These are phyloP conservation scores for Isabelozyma gotoi DNA, from an alignment of 805 yeast genomes.

Conservation along the genomic window DNA sequence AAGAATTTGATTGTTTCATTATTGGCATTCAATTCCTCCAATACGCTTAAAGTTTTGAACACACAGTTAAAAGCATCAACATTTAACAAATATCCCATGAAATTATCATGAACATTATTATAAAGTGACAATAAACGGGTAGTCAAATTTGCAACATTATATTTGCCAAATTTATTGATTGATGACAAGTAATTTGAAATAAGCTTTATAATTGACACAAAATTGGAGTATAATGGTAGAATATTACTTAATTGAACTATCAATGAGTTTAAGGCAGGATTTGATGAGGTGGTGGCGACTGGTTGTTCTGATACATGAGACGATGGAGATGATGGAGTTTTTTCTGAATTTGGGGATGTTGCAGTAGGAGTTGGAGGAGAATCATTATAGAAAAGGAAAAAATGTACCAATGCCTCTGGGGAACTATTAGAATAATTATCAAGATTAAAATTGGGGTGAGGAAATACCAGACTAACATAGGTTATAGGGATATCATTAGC, in stretches of 20 bases:
- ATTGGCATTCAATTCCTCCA: conserved; percentile 37
- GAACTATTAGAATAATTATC: conserved; percentile 29
- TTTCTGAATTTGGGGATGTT: no score
- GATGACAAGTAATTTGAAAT: conserved; percentile 12
- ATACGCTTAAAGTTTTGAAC: conserved; percentile 53
- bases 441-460: conserved; percentile 40
- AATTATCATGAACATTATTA: conserved; percentile 54
- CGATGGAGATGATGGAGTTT: conserved; percentile 2
- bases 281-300: no score
- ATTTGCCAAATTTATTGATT: conserved; percentile 13
- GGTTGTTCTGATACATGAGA: conserved; percentile 11
- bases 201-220: conserved; percentile 26
- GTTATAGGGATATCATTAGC: conserved; percentile 13
- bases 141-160: conserved; percentile 30
- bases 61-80: conserved; percentile 45
- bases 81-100: conserved; percentile 70
- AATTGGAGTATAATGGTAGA: conserved; percentile 36
- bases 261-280: conserved; percentile 2
- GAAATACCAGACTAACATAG: conserved; percentile 21
- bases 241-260: conserved; percentile 16
- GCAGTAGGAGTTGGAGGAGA: not conserved
- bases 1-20: conserved; percentile 45
- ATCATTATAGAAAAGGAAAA: conserved; percentile 44
- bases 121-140: conserved; percentile 55
- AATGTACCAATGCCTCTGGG: conserved; percentile 75